Conservation (phyloP, 305 asterid genomes). For the Rubia peregrina region DNA sequence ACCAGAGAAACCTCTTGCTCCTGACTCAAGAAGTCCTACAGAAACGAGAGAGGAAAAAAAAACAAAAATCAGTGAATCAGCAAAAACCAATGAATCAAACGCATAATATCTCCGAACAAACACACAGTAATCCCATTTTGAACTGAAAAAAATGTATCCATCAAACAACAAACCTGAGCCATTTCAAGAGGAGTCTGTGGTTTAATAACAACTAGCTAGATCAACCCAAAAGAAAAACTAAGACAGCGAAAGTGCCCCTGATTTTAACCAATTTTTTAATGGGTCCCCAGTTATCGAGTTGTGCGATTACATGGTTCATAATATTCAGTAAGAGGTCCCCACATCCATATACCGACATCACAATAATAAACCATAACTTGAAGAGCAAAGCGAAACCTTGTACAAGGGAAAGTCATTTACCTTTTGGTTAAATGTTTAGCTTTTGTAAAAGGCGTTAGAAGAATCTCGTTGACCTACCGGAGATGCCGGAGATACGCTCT, state of each 20-base stretch:
- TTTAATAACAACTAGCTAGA: neutral
- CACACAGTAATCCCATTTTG: neutral
- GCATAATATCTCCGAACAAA: neutral
- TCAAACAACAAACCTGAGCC: slow-evolving; percentile 30
- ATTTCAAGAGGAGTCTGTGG: slow-evolving; percentile 24
- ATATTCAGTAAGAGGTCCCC: neutral
- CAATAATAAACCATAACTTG: neutral
- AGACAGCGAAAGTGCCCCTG: neutral
- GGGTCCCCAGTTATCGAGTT: neutral
- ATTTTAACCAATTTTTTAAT: neutral
- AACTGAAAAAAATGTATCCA: neutral
- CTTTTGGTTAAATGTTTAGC: neutral
- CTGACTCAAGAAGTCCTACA: slow-evolving; percentile 23
- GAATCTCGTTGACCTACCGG: slow-evolving; percentile 1
- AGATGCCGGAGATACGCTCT: neutral
- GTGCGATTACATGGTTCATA: neutral
- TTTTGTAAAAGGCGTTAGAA: neutral
- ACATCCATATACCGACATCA: slow-evolving; percentile 2
- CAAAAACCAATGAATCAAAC: neutral
- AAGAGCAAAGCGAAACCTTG: neutral
- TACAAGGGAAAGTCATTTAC: neutral
- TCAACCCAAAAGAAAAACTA: neutral
- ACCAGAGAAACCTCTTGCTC: slow-evolving; percentile 30
- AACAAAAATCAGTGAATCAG: neutral
- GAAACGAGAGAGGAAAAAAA: neutral